Evolutionary conservation across 345 rosid genomes (phyloP), one percentile per base, ranked within the genome.

Genomic region (Populus nigra): DNA sequence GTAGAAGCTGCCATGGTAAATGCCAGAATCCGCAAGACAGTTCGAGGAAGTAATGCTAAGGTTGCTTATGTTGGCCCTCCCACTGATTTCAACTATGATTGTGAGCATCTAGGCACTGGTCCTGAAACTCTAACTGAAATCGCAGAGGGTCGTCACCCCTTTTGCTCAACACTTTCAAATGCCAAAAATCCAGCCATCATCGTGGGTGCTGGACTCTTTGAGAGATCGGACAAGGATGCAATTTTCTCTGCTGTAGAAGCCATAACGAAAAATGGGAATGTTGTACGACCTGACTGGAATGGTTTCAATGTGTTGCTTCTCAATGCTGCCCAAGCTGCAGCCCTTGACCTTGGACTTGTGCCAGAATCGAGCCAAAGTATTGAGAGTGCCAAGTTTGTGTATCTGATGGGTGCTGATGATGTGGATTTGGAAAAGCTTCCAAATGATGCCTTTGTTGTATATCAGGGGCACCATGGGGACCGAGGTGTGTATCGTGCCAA

Each of bases 391-490:
- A 96, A 92, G 77, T 92, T 96, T 23, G 90, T 94, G 36, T 96
- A 94, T 84, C 74, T 96, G 75, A 94, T 94, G 99, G 99, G 99
- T 66, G 97, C 99, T 17, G 98, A 96, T 80, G 97, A 96, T 67
- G 88, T 92, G 69, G 82, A 90, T 84, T 83, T 92, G 83, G 93
- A 94, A 70, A 92, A 92, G 81, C 73, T 96, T 75, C 94, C 98
- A 13, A 86, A 81, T 36, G 98, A 92, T 82, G 99, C 98, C 50
- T 96, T 96, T 39, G 94, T 96, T 39, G 93, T 96, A 59, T 96
- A 96, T 83, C 97, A 94, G 81, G 99, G 99, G 18, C 98, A 96
- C 87, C 99, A 96, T 65, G 98, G 99, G 15, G 99, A 96, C 80
- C 86, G 57, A 25, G 86, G 93, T 23, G 97, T 96, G 23, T 90